phyloP scores from a whole-genome alignment of 805 yeast genomes.

The Sugiyamaella mastotermitis region DNA sequence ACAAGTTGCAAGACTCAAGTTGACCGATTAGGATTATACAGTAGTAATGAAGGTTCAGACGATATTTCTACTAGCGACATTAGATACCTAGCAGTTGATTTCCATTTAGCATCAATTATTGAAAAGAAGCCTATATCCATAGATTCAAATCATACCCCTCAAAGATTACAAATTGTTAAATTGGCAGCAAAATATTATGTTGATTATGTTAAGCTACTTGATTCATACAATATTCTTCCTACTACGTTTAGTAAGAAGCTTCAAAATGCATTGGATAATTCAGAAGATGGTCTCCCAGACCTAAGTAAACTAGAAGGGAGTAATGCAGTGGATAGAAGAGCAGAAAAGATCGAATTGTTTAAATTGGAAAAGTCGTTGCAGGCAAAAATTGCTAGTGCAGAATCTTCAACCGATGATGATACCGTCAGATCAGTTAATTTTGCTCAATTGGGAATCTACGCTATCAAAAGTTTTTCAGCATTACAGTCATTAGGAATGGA shows the following conservation, averaged over 20 bases:
- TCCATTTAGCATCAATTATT: slow-evolving; percentile 43
- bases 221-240: slow-evolving; percentile 21
- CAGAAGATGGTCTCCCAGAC: slow-evolving; percentile 7
- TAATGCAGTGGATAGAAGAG: slow-evolving; percentile 45
- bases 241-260: slow-evolving; percentile 9
- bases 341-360: slow-evolving; percentile 65
- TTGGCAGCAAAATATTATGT: slow-evolving; percentile 20
- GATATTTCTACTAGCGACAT: slow-evolving; percentile 63
- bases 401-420: slow-evolving; percentile 52
- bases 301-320: slow-evolving; percentile 12
- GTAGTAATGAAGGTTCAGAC: slow-evolving; percentile 62
- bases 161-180: slow-evolving; percentile 18
- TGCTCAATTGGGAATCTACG: slow-evolving; percentile 48
- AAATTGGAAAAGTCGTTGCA: slow-evolving; percentile 53
- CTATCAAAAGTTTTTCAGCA: slow-evolving; percentile 47
- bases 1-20: slow-evolving; percentile 40
- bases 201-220: slow-evolving; percentile 21
- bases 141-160: slow-evolving; percentile 10
- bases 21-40: slow-evolving; percentile 52
- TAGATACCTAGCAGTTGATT: slow-evolving; percentile 54
- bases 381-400: slow-evolving; percentile 32
- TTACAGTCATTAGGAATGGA: slow-evolving; percentile 63
- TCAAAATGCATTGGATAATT: slow-evolving; percentile 6
- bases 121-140: slow-evolving; percentile 26
- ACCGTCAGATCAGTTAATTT: slow-evolving; percentile 47